Base-by-base conservation (phyloP, 306 rosid genomes). In the Quercus alba region DNA sequence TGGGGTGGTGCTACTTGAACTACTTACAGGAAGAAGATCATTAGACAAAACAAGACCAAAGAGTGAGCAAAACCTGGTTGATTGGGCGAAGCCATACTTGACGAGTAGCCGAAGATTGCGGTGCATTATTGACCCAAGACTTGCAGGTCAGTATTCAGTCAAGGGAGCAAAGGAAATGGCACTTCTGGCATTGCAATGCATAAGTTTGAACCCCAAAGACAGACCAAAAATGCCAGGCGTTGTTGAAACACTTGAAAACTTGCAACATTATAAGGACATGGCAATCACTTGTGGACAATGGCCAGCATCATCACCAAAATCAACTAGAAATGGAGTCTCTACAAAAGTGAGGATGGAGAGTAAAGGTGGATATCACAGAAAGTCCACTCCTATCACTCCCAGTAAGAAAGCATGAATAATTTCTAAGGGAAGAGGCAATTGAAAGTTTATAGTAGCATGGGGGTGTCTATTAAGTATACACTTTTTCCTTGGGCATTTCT, bases 21-120 rank as follows among this genome's bases (percentile, higher is more conserved):
- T 91, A 26, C 89, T 93, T 0, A 91, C 97, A 1, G 98, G 98
- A 78, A 88, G 96, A 76, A 90, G 99, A 81, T 94, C 97, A 73
- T 85, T 81, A 83, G 98, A 96, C 4, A 91, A 91, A 79, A 75
- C 89, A 61, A 88, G 92, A 76, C 89, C 91, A 79, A 96, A 93
- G 79, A 78, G 85, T 4, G 97, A 93, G 78, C 99, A 91, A 80
- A 93, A 81, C 83, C 91, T 96, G 5, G 95, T 91, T 62, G 99
- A 93, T 71, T 96, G 99, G 99, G 84, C 97, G 64, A 93, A 83
- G 75, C 98, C 99, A 1, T 91, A 90, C 84, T 78, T 96, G 76
- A 86, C 73, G 2, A 91, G 90, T 59, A 81, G 87, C 21, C 82
- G 97, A 55, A 85, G 94, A 77, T 55, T 91, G 84, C 77, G 92